A percentile compares a stretch with the other conserved stretches of the same genome.
phyloP scores from a whole-genome alignment of 805 yeast genomes.

The Lipomyces yamadae region DNA sequence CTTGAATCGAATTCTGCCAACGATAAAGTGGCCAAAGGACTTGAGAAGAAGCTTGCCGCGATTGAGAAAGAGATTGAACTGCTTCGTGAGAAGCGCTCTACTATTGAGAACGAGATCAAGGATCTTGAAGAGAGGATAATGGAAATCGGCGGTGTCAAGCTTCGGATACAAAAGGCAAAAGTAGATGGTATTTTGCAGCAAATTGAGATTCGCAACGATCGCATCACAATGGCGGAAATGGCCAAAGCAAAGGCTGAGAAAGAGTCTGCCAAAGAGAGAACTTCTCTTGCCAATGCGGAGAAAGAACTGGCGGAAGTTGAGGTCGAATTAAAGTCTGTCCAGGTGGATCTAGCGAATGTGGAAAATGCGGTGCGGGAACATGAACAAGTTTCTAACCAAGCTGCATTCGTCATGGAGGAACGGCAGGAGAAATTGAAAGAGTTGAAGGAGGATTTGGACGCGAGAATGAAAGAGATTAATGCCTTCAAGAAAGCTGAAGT shows the following conservation, averaged over 20 bases:
- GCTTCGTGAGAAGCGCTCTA: conserved; percentile 60
- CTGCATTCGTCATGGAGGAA: conserved; percentile 34
- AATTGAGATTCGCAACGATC: conserved; percentile 62
- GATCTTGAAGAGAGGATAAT: conserved; percentile 74
- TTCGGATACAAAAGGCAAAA: conserved; percentile 77
- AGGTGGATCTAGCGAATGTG: conserved; percentile 47
- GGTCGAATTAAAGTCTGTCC: conserved; percentile 47
- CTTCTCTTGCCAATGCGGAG: conserved; percentile 54
- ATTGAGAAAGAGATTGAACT: conserved; percentile 49
- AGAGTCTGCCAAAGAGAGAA: conserved; percentile 61
- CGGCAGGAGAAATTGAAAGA: conserved; percentile 43
- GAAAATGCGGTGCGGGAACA: conserved; percentile 44
- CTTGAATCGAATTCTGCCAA: conserved; percentile 17
- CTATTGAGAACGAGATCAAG: conserved; percentile 60
- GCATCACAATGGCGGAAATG: conserved; percentile 61
- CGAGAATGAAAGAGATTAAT: conserved; percentile 54
- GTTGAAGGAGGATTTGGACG: conserved; percentile 50
- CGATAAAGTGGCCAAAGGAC: conserved; percentile 48
- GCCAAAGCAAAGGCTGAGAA: conserved; percentile 64
- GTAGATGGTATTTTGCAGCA: conserved; percentile 76
- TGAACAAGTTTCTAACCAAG: conserved; percentile 37
- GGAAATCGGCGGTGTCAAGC: conserved; percentile 88
- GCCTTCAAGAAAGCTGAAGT: conserved; percentile 67
- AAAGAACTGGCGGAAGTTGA: conserved; percentile 52
- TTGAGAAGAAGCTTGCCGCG: conserved; percentile 17